Base-by-base conservation (phyloP, 2,329 filamentous ascomycete species). In the Amauroascus verrucosus region DNA sequence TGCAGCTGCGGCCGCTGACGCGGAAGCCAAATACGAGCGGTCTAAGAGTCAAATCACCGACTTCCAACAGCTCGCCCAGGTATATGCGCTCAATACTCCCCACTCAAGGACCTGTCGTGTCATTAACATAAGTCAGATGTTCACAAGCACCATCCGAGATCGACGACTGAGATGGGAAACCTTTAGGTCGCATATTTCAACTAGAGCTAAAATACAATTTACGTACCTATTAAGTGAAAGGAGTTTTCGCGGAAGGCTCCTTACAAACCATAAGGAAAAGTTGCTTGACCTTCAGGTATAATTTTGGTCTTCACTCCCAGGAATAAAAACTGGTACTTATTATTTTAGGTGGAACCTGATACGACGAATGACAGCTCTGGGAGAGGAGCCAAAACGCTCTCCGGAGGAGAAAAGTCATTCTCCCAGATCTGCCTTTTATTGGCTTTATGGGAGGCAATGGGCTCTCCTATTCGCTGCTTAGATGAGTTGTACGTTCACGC, bases 381-480 rank as follows among this genome's bases (percentile, higher is more conserved):
- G 1, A 81, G 91, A 48, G 86, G 86, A 63, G 91, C 93, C 22
- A 95, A 88, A 71, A 97, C 91, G 0, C 75, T 98, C 1, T 96
- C 90, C 7, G 93, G 93, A 51, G 93, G 93, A 28, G 93, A 98
- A 67, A 98, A 98, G 68, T 97, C 91, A 0, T 98, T 97, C 68
- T 94, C 90, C 2, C 95, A 91, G 3, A 94, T 97, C 56, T 98
- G 93, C 70, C 79, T 98, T 61, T 74, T 98, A 52, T 77, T 98
- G 30, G 82, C 89, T 1, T 84, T 98, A 16, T 98, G 93, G 93
- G 93, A 98, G 66, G 91, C 93, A 28, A 98, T 98, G 85, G 91
- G 93, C 9, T 94, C 89, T 16, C 91, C 90, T 0, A 85, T 98
- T 56, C 82, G 93, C 52, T 98, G 93, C 64, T 76, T 98, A 51